Base-by-base conservation (phyloP, 176 grass and related monocot genomes). In the Olyra latifolia region DNA sequence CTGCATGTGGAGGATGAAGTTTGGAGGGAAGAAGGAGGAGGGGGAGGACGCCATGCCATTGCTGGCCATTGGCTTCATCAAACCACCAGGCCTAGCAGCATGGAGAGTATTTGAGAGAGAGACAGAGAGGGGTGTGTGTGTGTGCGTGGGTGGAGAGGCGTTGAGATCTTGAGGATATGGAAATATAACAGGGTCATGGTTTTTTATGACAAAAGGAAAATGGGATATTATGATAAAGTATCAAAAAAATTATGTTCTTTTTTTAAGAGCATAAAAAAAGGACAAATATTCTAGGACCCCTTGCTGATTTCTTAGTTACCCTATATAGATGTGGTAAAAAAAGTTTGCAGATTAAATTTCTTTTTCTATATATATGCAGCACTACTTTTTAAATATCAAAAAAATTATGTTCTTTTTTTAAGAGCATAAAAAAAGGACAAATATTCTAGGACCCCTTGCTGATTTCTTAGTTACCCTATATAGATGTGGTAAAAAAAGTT, bases 1-100 rank as follows among this genome's bases (percentile, higher is more conserved):
- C 81, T 91, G 93, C 86, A 99, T 93, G 72, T 89, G 96, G 69
- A 95, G 80, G 61, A 99, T 67, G 82, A 99, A 99, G 85, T 91
- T 93, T 22, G 93, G 89, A 70, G 90, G 93, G 71, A 99, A 96
- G 91, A 86, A 98, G 62, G 92, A 88, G 47, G 93, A 87, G 16
- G 84, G 75, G 43, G 92, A 91, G 67, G 91, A 91, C 71, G 83
- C 76, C 88, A 93, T 91, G 61, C 91, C 93, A 91, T 93, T 91
- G 88, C 93, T 89, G 82, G 86, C 97, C 84, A 99, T 93, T 81
- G 78, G 71, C 86, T 79, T 89, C 88, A 83, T 83, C 70, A 58
- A 66, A 65, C 23, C 20, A 87, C 46, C 46, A 88, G 32, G 80
- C 42, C 28, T 38, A 82, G 46, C 77, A 56, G 74, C 47, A 84